These are phyloP conservation scores for Scopulariopsis brevicaulis DNA, from an alignment of 2,329 filamentous ascomycete species.

Conservation along the genomic window DNA sequence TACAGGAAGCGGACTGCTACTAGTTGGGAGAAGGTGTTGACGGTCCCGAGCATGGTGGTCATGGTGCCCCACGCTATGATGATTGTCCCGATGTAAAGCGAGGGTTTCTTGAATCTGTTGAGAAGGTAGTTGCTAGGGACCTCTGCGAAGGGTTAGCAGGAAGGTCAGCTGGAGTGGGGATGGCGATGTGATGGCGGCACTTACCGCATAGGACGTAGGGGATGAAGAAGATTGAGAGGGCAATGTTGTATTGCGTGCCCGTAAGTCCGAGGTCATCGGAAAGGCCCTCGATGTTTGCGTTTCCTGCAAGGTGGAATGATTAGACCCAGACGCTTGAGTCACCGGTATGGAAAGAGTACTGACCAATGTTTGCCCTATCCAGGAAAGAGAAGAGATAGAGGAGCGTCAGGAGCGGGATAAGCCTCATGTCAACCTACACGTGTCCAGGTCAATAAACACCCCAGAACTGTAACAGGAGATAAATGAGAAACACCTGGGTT, in stretches of 20 bases:
- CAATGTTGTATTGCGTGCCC: conserved; percentile 44
- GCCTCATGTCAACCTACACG: neutral
- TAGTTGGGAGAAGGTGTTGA: neutral
- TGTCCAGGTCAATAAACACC: no score
- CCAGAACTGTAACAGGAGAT: no score
- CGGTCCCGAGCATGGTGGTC: neutral
- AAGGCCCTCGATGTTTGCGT: conserved; percentile 50
- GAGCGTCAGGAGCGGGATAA: conserved; percentile 1
- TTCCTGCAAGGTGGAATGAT: no score
- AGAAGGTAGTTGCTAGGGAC: conserved; percentile 3
- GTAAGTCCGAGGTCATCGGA: conserved; percentile 45
- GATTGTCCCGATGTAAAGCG: conserved; percentile 48
- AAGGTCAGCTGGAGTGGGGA: no score
- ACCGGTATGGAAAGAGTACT: neutral
- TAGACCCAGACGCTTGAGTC: no score
- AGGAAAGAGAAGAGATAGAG: conserved; percentile 1
- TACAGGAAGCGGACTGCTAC: neutral
- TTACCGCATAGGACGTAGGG: conserved; percentile 22
- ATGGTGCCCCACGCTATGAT: conserved; percentile 23
- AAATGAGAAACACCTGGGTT: no score
- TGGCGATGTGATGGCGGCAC: no score
- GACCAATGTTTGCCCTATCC: conserved; percentile 3
- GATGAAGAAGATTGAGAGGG: conserved; percentile 29
- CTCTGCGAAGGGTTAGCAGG: conserved; percentile 7
- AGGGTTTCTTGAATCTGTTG: conserved; percentile 38